phyloP scores from a whole-genome alignment of 2,329 filamentous ascomycete genomes.

The Aspergillus sergii region DNA sequence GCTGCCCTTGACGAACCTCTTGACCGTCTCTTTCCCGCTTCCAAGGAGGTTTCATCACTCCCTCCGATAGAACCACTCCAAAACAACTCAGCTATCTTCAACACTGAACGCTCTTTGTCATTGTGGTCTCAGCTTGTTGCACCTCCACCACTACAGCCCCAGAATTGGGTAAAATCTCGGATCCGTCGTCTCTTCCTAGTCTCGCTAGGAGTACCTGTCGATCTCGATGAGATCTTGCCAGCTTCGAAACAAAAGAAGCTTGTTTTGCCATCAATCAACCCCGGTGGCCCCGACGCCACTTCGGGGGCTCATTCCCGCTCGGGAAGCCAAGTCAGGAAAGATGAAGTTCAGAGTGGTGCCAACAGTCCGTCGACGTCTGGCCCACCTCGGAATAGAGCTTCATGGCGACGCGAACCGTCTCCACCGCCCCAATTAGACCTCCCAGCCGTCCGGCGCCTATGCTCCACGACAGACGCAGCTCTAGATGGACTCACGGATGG shows the following conservation, averaged over 20 bases:
- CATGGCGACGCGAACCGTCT: constrained; percentile 55
- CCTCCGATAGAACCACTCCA: constrained; percentile 43
- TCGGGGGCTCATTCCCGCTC: constrained; percentile 55
- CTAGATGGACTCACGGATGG: constrained; percentile 75
- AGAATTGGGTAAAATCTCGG: constrained; percentile 95
- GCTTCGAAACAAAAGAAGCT: constrained; percentile 98
- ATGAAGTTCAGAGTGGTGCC: constrained; percentile 28
- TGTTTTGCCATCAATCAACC: constrained; percentile 77
- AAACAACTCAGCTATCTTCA: constrained; percentile 64
- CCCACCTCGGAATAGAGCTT: constrained; percentile 32
- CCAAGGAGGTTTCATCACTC: constrained; percentile 38
- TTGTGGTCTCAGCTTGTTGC: constrained; percentile 96
- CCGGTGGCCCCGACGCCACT: constrained; percentile 57
- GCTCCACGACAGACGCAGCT: constrained; percentile 81
- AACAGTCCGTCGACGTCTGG: constrained; percentile 27
- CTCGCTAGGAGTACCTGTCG: constrained; percentile 91
- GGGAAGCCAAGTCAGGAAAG: constrained; percentile 36
- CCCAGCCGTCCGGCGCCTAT: constrained; percentile 74
- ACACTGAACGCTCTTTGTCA: constrained; percentile 82
- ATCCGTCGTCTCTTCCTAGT: constrained; percentile 95
- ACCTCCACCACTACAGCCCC: constrained; percentile 89
- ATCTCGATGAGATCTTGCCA: constrained; percentile 94
- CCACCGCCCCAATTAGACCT: constrained; percentile 77
- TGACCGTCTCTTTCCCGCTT: constrained; percentile 47
- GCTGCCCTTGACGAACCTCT: constrained; percentile 42